These are phyloP conservation scores for Chrysosporium keratinophilum DNA, from an alignment of 2,329 filamentous ascomycete genomes.

Conservation along the genomic window DNA sequence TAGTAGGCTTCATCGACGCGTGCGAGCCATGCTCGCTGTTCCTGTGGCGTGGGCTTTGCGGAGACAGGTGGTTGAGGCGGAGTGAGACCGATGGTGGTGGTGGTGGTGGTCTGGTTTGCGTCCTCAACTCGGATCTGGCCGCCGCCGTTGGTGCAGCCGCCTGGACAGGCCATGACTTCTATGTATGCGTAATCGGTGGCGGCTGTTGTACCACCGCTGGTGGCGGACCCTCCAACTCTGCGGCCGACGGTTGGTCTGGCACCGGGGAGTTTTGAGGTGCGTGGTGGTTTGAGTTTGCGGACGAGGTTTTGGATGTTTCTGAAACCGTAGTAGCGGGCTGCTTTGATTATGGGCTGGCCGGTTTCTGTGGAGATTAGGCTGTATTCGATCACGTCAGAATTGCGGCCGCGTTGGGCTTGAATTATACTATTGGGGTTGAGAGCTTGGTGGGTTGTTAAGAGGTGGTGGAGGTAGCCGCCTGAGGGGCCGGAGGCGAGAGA, in stretches of 20 bases:
- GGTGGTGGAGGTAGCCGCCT: slow-evolving; percentile 78
- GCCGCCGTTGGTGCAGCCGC: slow-evolving; percentile 96
- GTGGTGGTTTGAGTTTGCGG: slow-evolving; percentile 73
- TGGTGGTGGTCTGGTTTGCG: slow-evolving; percentile 34
- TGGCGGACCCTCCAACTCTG: slow-evolving; percentile 18
- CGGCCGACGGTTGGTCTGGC: slow-evolving; percentile 41
- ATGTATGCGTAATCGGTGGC: slow-evolving; percentile 71
- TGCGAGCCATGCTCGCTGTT: slow-evolving; percentile 77
- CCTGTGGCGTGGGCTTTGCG: slow-evolving; percentile 57
- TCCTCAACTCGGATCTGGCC: slow-evolving; percentile 91
- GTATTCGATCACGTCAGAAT: slow-evolving; percentile 85
- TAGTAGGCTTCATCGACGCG: slow-evolving; percentile 85
- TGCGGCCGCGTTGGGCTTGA: slow-evolving; percentile 63
- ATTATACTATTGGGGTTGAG: slow-evolving; percentile 63
- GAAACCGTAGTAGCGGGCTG: slow-evolving; percentile 92
- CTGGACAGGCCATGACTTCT: slow-evolving; percentile 97
- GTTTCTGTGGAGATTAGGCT: slow-evolving; percentile 47
- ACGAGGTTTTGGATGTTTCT: slow-evolving; percentile 97
- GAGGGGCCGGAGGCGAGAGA: slow-evolving; percentile 61
- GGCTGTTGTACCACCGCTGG: slow-evolving; percentile 32
- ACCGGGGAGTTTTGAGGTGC: slow-evolving; percentile 67
- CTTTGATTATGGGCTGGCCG: slow-evolving; percentile 57
- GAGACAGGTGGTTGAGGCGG: not conserved
- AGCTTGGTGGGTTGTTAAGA: slow-evolving; percentile 63
- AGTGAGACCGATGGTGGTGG: slow-evolving; percentile 3